A percentile compares a stretch with the other conserved stretches of the same genome.
Conservation (phyloP, 805 yeast species). For the Kluyveromyces nonfermentans region DNA sequence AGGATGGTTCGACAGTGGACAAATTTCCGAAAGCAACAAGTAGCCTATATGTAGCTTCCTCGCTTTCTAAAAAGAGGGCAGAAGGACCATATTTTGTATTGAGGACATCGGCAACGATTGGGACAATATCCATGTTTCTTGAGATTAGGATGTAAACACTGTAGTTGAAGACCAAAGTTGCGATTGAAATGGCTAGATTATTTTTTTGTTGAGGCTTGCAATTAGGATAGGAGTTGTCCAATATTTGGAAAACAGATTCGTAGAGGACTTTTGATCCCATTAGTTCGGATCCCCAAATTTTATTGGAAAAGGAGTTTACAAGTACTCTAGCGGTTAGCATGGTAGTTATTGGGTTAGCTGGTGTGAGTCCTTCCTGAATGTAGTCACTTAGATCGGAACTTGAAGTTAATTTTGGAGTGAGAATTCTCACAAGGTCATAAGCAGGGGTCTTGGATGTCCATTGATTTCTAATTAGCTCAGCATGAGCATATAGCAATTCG, state of each 20-base stretch:
- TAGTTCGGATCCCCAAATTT: slow-evolving; percentile 38
- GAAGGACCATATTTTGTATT: slow-evolving; percentile 23
- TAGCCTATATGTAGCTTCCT: slow-evolving; percentile 63
- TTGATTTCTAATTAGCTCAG: slow-evolving; percentile 31
- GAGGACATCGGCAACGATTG: slow-evolving; percentile 25
- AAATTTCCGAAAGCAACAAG: slow-evolving; percentile 56
- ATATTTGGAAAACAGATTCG: slow-evolving; percentile 31
- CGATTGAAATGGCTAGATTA: slow-evolving; percentile 32
- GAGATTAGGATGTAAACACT: slow-evolving; percentile 31
- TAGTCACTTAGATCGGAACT: slow-evolving; percentile 34
- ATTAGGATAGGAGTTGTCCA: slow-evolving; percentile 21
- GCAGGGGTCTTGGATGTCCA: slow-evolving; percentile 48
- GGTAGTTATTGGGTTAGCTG: slow-evolving; percentile 17
- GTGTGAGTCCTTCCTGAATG: slow-evolving; percentile 34
- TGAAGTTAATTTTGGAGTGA: slow-evolving; percentile 33
- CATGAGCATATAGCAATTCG: slow-evolving; percentile 28
- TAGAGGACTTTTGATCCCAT: slow-evolving; percentile 30
- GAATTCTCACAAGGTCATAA: slow-evolving; percentile 49
- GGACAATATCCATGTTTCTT: slow-evolving; percentile 22
- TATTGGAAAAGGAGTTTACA: slow-evolving; percentile 42
- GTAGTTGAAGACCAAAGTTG: slow-evolving; percentile 45
- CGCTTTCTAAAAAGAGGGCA: slow-evolving; percentile 29
- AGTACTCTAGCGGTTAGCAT: slow-evolving; percentile 52
- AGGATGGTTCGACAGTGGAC: slow-evolving; percentile 26
- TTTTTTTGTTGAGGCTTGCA: slow-evolving; percentile 22